phyloP scores from a whole-genome alignment of 345 rosid genomes.

The Aquilaria yunnanensis region DNA sequence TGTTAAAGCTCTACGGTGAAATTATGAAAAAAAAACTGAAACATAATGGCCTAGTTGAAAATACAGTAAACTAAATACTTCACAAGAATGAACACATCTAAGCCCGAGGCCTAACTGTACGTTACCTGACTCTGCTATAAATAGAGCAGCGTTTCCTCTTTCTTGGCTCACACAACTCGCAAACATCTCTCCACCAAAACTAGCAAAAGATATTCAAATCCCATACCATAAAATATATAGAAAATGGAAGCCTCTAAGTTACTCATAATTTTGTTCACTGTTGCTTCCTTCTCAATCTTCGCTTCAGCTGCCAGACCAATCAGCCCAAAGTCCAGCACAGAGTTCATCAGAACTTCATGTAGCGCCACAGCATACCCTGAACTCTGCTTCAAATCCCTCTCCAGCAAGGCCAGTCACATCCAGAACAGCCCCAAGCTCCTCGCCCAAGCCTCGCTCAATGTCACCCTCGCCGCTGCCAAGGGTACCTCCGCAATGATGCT shows the following conservation, averaged over 20 bases:
- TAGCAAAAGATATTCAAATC: too few species aligned
- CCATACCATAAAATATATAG: not conserved
- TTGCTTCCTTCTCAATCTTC: conserved; percentile 10
- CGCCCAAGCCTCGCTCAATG: conserved; percentile 52
- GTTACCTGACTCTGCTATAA: too few species aligned
- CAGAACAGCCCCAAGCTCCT: conserved; percentile 60
- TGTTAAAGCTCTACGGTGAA: too few species aligned
- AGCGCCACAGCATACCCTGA: conserved; percentile 44
- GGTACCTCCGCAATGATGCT: conserved; percentile 32
- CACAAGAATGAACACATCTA: too few species aligned
- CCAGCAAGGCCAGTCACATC: conserved; percentile 41
- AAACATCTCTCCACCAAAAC: too few species aligned
- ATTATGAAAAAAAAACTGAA: too few species aligned
- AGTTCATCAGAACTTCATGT: conserved; percentile 54
- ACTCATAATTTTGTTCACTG: conserved; percentile 7
- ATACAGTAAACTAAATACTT: too few species aligned
- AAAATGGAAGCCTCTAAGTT: conserved; percentile 15
- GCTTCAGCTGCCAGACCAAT: conserved; percentile 17
- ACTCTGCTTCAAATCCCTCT: conserved; percentile 63
- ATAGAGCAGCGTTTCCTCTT: too few species aligned
- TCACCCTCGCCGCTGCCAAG: conserved; percentile 36
- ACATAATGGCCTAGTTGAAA: too few species aligned
- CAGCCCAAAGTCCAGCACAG: conserved; percentile 19
- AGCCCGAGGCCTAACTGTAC: too few species aligned
- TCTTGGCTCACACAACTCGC: too few species aligned